phyloP scores from a whole-genome alignment of 2,329 filamentous ascomycete species.

The Cladosporium colombiae region DNA sequence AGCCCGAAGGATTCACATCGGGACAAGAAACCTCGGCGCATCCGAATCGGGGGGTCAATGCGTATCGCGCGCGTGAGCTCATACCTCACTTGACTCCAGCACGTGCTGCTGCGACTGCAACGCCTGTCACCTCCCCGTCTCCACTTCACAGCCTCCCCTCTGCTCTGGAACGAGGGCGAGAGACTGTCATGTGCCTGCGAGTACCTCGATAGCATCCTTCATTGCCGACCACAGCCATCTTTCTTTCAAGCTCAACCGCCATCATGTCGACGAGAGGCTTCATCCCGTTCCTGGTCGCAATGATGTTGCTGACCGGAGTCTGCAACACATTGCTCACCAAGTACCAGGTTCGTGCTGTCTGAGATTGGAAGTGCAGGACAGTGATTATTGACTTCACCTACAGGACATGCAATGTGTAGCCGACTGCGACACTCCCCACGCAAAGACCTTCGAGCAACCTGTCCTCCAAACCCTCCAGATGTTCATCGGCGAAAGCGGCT shows the following conservation, averaged over 20 bases:
- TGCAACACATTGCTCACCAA: slow-evolving; percentile 98
- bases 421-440: slow-evolving; percentile 75
- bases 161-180: slow-evolving; percentile 4
- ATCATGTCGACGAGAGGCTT: slow-evolving; percentile 67
- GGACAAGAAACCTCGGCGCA: neutral
- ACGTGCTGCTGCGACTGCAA: slow-evolving; percentile 13
- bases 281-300: slow-evolving; percentile 82
- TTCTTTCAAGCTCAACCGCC: neutral
- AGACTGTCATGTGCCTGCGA: neutral
- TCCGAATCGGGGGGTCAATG: slow-evolving; percentile 17
- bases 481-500: slow-evolving; percentile 95
- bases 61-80: slow-evolving; percentile 16
- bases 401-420: slow-evolving; percentile 96
- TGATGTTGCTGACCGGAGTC: slow-evolving; percentile 95
- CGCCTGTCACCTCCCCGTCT: slow-evolving; percentile 1
- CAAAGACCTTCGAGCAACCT: slow-evolving; percentile 83
- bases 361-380: neutral
- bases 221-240: neutral
- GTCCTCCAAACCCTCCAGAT: slow-evolving; percentile 96
- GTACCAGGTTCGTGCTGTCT: slow-evolving; percentile 68
- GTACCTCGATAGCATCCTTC: neutral
- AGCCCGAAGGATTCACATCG: neutral
- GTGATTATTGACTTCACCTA: neutral
- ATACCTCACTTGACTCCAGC: slow-evolving; percentile 16
- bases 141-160: slow-evolving; percentile 1